A percentile compares a stretch with the other conserved stretches of the same genome.
phyloP scores from a whole-genome alignment of 1,284 basidiomycete species.

The Puccinia hordei region DNA sequence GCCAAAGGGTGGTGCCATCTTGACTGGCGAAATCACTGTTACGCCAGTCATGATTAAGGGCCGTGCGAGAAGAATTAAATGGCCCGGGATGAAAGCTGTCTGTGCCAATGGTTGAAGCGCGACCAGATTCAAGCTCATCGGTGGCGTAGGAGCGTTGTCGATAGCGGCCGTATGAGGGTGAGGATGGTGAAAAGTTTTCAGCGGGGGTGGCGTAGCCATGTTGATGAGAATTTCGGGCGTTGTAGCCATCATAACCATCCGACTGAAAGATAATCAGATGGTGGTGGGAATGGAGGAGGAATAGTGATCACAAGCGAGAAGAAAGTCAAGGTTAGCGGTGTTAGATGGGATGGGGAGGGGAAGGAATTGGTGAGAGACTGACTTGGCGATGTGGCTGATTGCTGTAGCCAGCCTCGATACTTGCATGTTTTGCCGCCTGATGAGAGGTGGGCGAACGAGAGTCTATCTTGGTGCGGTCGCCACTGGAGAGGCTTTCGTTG shows the following conservation, averaged over 20 bases:
- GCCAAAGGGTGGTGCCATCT: conserved; percentile 55
- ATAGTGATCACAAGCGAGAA: not conserved
- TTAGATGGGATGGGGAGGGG: conserved; percentile 37
- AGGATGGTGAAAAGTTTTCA: conserved; percentile 37
- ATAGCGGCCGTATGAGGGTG: conserved; percentile 53
- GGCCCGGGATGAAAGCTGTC: conserved; percentile 54
- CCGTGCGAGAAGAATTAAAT: conserved; percentile 57
- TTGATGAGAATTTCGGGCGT: conserved; percentile 13
- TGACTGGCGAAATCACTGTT: conserved; percentile 58
- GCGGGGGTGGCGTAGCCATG: conserved; percentile 1
- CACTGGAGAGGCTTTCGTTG: conserved; percentile 52
- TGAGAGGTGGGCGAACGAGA: conserved; percentile 50
- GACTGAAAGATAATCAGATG: not conserved
- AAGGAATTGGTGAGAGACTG: conserved; percentile 50
- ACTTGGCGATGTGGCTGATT: conserved; percentile 50
- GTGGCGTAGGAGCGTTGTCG: conserved; percentile 56
- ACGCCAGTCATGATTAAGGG: conserved; percentile 59
- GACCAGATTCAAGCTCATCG: conserved; percentile 57
- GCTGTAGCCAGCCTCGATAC: conserved; percentile 44
- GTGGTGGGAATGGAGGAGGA: not conserved
- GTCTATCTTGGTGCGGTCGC: conserved; percentile 53
- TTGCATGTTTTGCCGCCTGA: conserved; percentile 12
- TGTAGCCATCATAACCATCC: conserved; percentile 45
- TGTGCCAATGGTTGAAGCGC: conserved; percentile 58
- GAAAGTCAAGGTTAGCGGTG: not conserved